Percentiles rank a stretch among this genome's conserved stretches.
Conservation (phyloP, 768 basidiomycete species). For the Suillus subluteus region DNA sequence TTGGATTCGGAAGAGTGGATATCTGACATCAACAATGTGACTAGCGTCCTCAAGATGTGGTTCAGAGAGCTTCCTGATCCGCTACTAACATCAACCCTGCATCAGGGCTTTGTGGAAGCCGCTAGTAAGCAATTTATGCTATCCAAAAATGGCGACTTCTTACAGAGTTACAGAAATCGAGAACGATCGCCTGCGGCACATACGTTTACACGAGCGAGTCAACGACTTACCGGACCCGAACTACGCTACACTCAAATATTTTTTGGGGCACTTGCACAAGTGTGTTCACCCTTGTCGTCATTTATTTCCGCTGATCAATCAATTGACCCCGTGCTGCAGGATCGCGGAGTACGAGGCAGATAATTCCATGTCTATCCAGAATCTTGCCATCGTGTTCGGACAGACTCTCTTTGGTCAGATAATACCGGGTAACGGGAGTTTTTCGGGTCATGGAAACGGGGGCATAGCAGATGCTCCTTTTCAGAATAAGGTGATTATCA, state of each 20-base stretch:
- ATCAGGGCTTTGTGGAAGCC: constrained; percentile 94
- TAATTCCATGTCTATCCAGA: constrained; percentile 93
- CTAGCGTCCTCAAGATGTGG: constrained; percentile 96
- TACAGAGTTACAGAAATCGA: constrained; percentile 66
- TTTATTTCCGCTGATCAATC: constrained; percentile 4
- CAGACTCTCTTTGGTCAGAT: constrained; percentile 90
- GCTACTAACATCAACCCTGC: constrained; percentile 78
- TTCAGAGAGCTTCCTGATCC: constrained; percentile 95
- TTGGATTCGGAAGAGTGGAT: constrained; percentile 90
- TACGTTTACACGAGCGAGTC: constrained; percentile 94
- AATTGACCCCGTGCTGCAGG: constrained; percentile 41
- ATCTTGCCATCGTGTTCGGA: constrained; percentile 95
- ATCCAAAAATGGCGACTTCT: background rate
- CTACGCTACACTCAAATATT: constrained; percentile 94
- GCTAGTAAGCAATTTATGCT: constrained; percentile 64
- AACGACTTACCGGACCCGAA: constrained; percentile 99
- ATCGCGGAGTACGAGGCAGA: constrained; percentile 73
- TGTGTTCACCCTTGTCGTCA: constrained; percentile 37
- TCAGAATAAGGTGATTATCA: constrained; percentile 65
- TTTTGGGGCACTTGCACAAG: constrained; percentile 93
- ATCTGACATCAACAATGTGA: constrained; percentile 92
- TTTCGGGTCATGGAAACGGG: constrained; percentile 50
- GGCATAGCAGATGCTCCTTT: constrained; percentile 71
- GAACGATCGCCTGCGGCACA: constrained; percentile 93
- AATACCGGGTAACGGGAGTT: constrained; percentile 46